Percentiles rank a stretch among this genome's conserved stretches.
Conservation (phyloP, 805 yeast species). For the Starmera dryadoides region DNA sequence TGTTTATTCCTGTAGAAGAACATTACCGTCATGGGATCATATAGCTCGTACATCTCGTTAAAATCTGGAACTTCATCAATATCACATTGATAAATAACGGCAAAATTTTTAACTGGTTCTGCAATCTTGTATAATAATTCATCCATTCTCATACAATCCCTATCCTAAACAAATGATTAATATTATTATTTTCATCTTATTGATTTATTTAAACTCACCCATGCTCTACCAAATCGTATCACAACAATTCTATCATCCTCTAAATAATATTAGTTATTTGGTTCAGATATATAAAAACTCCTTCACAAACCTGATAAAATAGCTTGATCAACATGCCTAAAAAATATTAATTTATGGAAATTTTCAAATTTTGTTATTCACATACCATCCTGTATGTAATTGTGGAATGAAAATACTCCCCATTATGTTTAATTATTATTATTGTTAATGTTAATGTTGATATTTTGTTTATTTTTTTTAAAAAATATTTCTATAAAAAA, state of each 20-base stretch:
- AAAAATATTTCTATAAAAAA: not conserved
- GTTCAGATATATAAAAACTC: conserved; percentile 1
- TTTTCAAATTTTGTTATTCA: not conserved
- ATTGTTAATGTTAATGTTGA: not conserved
- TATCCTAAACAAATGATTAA: conserved; percentile 27
- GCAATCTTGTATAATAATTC: conserved; percentile 74
- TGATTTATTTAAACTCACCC: conserved; percentile 11
- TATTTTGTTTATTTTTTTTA: not conserved
- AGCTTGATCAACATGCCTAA: conserved; percentile 93
- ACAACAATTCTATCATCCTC: conserved; percentile 88
- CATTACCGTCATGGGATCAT: conserved; percentile 90
- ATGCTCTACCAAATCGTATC: conserved; percentile 80
- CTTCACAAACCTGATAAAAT: conserved; percentile 50
- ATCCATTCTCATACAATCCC: conserved; percentile 86
- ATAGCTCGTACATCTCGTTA: conserved; percentile 80
- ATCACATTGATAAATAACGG: conserved; percentile 82
- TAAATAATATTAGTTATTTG: conserved; percentile 3
- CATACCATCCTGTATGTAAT: conserved; percentile 62
- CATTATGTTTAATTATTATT: conserved; percentile 32
- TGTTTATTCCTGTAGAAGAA: conserved; percentile 89
- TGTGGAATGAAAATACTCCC: conserved; percentile 82
- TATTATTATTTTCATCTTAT: not conserved
- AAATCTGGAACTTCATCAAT: conserved; percentile 87
- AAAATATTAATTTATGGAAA: not conserved
- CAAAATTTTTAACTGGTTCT: conserved; percentile 81